A percentile compares a stretch with the other conserved stretches of the same genome.
These are phyloP conservation scores for Cavenderia fasciculata DNA, from an alignment of 78 protist genomes.

Conservation along the genomic window DNA sequence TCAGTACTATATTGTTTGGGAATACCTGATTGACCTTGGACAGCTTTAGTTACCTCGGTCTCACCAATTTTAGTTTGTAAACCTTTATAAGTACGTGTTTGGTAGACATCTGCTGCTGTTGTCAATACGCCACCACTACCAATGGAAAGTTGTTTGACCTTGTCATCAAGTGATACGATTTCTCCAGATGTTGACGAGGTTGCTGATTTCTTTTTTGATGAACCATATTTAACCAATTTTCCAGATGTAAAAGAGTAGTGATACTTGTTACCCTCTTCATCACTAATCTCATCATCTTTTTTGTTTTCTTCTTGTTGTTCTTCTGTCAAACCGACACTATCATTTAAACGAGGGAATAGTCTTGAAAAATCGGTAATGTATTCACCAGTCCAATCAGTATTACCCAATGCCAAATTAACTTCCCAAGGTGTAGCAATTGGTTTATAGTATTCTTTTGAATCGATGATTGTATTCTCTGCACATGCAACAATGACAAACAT, in stretches of 20 bases:
- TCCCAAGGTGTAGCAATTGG: slow-evolving; percentile 93
- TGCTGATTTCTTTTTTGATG: neutral
- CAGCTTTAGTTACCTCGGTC: slow-evolving; percentile 38
- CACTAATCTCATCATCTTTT: slow-evolving; percentile 49
- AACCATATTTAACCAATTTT: slow-evolving; percentile 11
- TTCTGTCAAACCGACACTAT: neutral
- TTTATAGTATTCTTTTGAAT: slow-evolving; percentile 71
- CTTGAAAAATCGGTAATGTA: slow-evolving; percentile 62
- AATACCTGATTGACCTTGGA: slow-evolving; percentile 45
- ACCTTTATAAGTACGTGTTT: slow-evolving; percentile 25
- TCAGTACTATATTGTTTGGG: slow-evolving; percentile 39
- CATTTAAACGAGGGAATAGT: slow-evolving; percentile 23
- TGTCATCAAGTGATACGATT: neutral
- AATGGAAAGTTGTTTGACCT: slow-evolving; percentile 25
- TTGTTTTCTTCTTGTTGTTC: neutral
- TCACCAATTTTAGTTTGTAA: slow-evolving; percentile 68
- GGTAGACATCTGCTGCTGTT: neutral
- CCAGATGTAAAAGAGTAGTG: slow-evolving; percentile 62
- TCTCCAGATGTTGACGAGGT: neutral
- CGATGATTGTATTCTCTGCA: slow-evolving; percentile 85
- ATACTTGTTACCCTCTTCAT: slow-evolving; percentile 52
- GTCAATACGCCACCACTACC: slow-evolving; percentile 22
- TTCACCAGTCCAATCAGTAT: slow-evolving; percentile 74
- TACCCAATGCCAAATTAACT: slow-evolving; percentile 73
- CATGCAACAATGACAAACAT: slow-evolving; percentile 87